Evolutionary conservation across 129 eudicot species (phyloP).

Genomic region (Centrapalus pauciflorus): DNA sequence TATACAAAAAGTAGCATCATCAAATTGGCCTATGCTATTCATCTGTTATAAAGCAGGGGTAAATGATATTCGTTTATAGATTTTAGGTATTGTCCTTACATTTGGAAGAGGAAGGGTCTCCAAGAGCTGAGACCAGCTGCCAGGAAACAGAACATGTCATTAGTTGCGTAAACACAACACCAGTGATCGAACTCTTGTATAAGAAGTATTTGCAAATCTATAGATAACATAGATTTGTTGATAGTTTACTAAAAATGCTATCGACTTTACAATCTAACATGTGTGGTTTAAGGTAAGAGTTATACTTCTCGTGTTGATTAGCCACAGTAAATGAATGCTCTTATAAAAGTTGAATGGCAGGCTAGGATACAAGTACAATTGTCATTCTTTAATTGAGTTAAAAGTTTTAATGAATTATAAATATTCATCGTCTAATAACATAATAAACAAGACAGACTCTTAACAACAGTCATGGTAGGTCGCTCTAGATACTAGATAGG

Average conservation of each 20-base stretch:
- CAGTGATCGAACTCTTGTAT: neutral
- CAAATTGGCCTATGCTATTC: neutral
- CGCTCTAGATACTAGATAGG: neutral
- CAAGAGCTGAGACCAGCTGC: slow-evolving; percentile 85
- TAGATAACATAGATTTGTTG: neutral
- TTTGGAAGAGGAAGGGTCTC: slow-evolving; percentile 91
- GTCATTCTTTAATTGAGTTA: neutral
- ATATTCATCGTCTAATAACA: neutral
- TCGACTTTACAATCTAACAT: neutral
- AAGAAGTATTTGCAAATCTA: neutral
- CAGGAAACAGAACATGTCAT: slow-evolving; percentile 26
- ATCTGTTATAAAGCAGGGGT: neutral
- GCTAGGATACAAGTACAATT: neutral
- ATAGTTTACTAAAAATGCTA: neutral
- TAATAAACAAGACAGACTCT: neutral
- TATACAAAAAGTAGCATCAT: neutral
- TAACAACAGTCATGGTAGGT: neutral
- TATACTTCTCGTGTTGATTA: neutral
- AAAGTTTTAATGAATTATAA: neutral
- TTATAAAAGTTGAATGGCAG: neutral
- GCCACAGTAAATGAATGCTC: neutral
- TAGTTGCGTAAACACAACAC: neutral
- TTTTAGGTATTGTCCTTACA: slow-evolving; percentile 29
- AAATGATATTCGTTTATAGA: slow-evolving; percentile 1
- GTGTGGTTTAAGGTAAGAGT: neutral